phyloP scores from a whole-genome alignment of 148 eudicot species.

The Dysphania ambrosioides region DNA sequence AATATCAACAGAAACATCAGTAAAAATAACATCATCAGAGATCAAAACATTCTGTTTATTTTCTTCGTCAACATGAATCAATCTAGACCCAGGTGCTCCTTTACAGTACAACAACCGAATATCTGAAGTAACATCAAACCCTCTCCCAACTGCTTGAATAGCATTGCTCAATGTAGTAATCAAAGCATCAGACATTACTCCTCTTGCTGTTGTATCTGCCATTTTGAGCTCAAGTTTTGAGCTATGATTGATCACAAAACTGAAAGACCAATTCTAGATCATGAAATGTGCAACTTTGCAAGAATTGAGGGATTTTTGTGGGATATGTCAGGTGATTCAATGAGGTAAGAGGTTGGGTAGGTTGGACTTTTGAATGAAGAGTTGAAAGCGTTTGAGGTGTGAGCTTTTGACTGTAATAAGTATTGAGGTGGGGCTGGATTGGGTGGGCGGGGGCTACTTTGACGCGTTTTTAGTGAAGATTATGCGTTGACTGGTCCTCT shows the following conservation, averaged over 20 bases:
- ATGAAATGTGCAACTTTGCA: neutral
- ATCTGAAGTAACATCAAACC: conserved; percentile 97
- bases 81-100: conserved; percentile 74
- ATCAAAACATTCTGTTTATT: conserved; percentile 46
- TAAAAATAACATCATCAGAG: conserved; percentile 44
- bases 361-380: conserved; percentile 28
- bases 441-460: conserved; percentile 19
- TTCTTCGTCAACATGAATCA: conserved; percentile 67
- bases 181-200: conserved; percentile 47
- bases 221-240: conserved; percentile 14
- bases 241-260: neutral
- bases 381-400: conserved; percentile 4
- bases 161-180: conserved; percentile 64
- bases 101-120: conserved; percentile 89
- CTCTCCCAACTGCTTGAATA: conserved; percentile 88
- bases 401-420: conserved; percentile 26
- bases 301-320: neutral
- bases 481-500: conserved; percentile 35
- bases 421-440: too few species aligned
- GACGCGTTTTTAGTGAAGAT: conserved; percentile 40
- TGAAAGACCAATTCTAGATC: neutral
- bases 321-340: neutral
- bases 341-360: conserved; percentile 19
- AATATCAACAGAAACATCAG: conserved; percentile 73
- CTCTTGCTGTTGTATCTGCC: conserved; percentile 24